Percentiles rank a stretch among this genome's conserved stretches.
These are phyloP conservation scores for Cystobasidium tubakii DNA, from an alignment of 768 basidiomycete genomes.

Conservation along the genomic window DNA sequence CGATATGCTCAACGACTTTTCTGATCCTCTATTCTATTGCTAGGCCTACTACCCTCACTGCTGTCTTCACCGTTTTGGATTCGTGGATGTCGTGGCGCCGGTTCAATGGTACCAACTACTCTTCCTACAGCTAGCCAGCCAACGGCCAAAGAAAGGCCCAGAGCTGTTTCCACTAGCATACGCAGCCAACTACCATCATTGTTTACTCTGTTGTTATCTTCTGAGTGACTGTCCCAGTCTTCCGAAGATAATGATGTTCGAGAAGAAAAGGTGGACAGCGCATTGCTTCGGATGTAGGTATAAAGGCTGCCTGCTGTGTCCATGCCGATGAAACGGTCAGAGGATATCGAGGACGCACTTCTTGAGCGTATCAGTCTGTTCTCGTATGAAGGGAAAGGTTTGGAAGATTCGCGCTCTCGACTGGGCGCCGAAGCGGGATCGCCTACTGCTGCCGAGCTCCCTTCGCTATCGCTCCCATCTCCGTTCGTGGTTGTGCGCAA, in stretches of 20 bases:
- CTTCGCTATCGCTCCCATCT: neutral
- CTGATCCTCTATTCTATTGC: neutral
- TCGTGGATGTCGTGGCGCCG: neutral
- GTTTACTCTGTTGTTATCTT: neutral
- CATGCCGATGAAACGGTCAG: neutral
- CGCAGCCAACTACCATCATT: neutral
- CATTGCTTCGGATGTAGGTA: neutral
- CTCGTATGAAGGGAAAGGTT: neutral
- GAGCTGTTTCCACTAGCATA: neutral
- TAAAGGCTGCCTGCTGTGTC: neutral
- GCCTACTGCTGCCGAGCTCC: neutral
- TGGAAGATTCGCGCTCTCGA: neutral
- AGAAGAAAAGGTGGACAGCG: neutral
- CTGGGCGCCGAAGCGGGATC: neutral
- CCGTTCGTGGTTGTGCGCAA: neutral
- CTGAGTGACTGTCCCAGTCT: neutral
- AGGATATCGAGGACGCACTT: neutral
- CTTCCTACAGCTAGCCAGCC: conserved; percentile 7
- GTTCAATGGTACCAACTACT: neutral
- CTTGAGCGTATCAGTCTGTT: neutral
- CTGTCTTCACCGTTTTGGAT: neutral
- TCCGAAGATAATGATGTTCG: conserved; percentile 1
- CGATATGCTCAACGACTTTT: neutral
- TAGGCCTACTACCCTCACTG: neutral
- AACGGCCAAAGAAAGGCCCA: neutral